Conservation (phyloP, 345 rosid genomes). For the Lenwebbia sp. region DNA sequence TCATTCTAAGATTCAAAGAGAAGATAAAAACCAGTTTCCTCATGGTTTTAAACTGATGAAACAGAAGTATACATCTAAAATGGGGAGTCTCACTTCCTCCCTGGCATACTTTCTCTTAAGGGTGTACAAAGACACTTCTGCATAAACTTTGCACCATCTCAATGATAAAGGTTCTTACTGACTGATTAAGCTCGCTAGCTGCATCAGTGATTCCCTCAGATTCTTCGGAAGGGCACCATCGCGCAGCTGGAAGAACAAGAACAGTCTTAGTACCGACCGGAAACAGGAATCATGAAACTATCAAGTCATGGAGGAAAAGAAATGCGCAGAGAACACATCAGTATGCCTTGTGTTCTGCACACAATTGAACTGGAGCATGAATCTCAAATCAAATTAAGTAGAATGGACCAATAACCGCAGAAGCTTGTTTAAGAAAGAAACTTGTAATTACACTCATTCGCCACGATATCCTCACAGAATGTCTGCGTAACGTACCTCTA, state of each 20-base stretch:
- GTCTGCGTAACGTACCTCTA: slow-evolving; percentile 32
- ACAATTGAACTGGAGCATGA: background rate
- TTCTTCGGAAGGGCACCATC: slow-evolving; percentile 21
- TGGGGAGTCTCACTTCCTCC: background rate
- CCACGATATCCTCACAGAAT: background rate
- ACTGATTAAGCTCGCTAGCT: slow-evolving; percentile 6
- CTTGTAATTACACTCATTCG: background rate
- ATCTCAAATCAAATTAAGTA: background rate
- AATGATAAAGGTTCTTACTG: background rate
- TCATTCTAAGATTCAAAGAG: background rate
- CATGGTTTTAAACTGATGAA: background rate
- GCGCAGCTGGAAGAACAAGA: slow-evolving; percentile 8
- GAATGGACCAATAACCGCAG: background rate
- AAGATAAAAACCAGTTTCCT: background rate
- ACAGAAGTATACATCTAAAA: background rate
- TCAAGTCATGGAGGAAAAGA: background rate
- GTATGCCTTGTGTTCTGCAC: background rate
- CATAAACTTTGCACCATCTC: background rate
- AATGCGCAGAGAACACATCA: background rate
- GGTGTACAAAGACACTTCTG: background rate
- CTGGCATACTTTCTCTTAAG: background rate
- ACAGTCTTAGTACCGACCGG: background rate
- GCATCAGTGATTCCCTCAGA: slow-evolving; percentile 21
- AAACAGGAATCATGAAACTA: background rate
- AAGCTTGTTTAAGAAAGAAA: background rate